Conservation (phyloP, 305 asterid genomes). For the Fraxinus platypoda region DNA sequence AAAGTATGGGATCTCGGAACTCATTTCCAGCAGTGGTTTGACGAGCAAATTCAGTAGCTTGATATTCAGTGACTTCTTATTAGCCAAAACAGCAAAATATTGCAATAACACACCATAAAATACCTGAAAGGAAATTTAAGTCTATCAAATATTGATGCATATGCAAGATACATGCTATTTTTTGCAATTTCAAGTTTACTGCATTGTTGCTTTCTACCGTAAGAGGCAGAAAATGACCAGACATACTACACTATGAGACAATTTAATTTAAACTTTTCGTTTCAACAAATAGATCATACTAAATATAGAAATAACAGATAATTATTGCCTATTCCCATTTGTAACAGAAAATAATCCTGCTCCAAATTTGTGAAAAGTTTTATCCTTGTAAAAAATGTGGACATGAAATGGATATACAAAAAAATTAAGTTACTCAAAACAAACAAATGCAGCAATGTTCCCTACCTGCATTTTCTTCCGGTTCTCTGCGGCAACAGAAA, state of each 20-base stretch:
- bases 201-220: background rate
- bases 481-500: constrained; percentile 80
- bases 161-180: background rate
- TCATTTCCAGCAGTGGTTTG: constrained; percentile 90
- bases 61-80: constrained; percentile 64
- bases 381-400: background rate
- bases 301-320: background rate
- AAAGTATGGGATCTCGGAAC: constrained; percentile 85
- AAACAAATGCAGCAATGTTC: constrained; percentile 18
- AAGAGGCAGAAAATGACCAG: background rate
- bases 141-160: background rate
- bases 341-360: background rate
- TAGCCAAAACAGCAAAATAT: constrained; percentile 85
- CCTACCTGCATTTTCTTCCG: constrained; percentile 92
- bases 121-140: constrained; percentile 40
- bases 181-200: background rate
- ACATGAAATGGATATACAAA: constrained; percentile 13
- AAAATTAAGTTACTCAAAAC: constrained; percentile 6
- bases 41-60: constrained; percentile 67
- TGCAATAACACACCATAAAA: constrained; percentile 87
- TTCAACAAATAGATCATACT: background rate
- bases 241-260: background rate
- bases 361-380: background rate
- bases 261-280: background rate
- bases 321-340: background rate